Conservation (phyloP, 169 alveolate species). For the Sarcocystis neurona region DNA sequence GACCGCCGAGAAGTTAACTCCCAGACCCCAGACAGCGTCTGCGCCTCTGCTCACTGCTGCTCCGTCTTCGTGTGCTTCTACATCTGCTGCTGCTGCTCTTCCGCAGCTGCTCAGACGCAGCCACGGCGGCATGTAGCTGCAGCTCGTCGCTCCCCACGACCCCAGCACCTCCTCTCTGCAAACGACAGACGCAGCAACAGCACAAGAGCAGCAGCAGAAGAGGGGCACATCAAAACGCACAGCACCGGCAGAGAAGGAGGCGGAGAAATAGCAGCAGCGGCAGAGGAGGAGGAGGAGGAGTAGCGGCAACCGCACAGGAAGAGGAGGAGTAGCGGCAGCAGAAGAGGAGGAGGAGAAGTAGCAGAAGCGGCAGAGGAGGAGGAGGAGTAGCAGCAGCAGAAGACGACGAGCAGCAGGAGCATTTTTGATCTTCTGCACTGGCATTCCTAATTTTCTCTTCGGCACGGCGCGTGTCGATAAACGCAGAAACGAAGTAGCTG, state of each 20-base stretch:
- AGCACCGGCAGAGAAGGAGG: not conserved
- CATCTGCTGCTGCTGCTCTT: not conserved
- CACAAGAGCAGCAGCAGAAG: not conserved
- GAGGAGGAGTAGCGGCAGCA: not conserved
- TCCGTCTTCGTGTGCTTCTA: not conserved
- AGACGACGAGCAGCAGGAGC: too few relatives aligned
- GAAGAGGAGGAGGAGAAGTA: not conserved
- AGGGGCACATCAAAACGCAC: not conserved
- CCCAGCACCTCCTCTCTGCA: constrained; percentile 58
- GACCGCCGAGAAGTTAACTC: constrained; percentile 60
- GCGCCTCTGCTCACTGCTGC: too few relatives aligned
- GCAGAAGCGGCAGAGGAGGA: too few relatives aligned
- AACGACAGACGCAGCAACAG: not conserved
- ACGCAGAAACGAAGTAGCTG: too few relatives aligned
- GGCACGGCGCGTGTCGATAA: too few relatives aligned
- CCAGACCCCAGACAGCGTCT: constrained; percentile 32
- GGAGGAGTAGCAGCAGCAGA: too few relatives aligned
- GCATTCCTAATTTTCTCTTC: too few relatives aligned
- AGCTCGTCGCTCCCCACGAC: constrained; percentile 59
- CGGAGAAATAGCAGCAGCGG: not conserved
- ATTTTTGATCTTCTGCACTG: too few relatives aligned
- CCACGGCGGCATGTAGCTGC: constrained; percentile 60
- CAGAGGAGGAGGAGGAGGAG: not conserved
- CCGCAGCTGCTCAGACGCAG: constrained; percentile 41
- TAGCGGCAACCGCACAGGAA: not conserved